These are phyloP conservation scores for Lactifluus hygrophoroides DNA, from an alignment of 768 basidiomycete genomes.

Conservation along the genomic window DNA sequence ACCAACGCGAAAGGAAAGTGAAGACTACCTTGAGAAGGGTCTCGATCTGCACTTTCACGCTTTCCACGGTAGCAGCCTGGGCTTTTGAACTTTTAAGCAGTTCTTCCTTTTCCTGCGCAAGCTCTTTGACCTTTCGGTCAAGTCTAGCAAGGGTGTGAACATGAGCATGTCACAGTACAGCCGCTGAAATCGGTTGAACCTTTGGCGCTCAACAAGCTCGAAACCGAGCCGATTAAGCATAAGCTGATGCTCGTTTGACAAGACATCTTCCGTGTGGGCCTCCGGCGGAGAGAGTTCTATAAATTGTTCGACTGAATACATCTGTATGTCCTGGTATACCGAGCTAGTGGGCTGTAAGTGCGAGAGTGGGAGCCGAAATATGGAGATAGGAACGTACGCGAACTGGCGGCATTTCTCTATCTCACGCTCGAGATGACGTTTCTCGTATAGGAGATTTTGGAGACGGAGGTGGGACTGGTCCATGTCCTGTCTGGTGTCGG, in stretches of 20 bases:
- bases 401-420: constrained; percentile 91
- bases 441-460: constrained; percentile 85
- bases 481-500: constrained; percentile 78
- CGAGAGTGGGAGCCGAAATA: too few species aligned
- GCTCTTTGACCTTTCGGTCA: constrained; percentile 60
- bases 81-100: constrained; percentile 71
- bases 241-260: constrained; percentile 68
- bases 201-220: constrained; percentile 80
- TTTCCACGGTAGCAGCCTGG: constrained; percentile 67
- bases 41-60: constrained; percentile 71
- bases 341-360: too few species aligned
- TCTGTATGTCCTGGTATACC: constrained; percentile 79
- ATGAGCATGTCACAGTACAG: constrained; percentile 4
- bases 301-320: constrained; percentile 67
- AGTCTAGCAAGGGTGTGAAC: constrained; percentile 37
- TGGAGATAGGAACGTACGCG: constrained; percentile 46
- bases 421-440: constrained; percentile 82
- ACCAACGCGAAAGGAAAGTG: neutral
- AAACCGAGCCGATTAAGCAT: constrained; percentile 85
- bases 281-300: constrained; percentile 57
- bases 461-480: constrained; percentile 81
- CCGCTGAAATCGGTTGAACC: constrained; percentile 38
- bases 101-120: constrained; percentile 63
- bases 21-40: constrained; percentile 55
- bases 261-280: constrained; percentile 49